Conservation (phyloP, 2,329 filamentous ascomycete species). For the Xylaria arbuscula region DNA sequence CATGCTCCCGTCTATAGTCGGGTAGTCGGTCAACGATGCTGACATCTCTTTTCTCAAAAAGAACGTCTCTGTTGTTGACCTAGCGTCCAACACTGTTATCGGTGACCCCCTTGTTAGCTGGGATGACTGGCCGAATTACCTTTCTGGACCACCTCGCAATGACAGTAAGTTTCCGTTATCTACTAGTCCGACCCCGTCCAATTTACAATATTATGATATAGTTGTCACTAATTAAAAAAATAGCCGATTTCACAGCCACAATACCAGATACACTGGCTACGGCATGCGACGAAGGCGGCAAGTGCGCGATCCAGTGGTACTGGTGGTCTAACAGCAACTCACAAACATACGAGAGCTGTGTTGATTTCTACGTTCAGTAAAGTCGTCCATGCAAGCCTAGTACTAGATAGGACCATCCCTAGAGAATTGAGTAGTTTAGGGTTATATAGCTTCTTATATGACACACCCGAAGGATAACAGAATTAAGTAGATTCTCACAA, state of each 20-base stretch:
- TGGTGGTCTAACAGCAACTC: constrained; percentile 66
- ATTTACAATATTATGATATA: not conserved
- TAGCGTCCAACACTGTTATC: constrained; percentile 59
- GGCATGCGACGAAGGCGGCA: constrained; percentile 62
- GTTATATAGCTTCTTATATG: no score
- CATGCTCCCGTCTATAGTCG: not conserved
- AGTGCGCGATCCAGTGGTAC: constrained; percentile 67
- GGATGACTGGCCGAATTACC: constrained; percentile 48
- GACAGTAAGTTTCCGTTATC: constrained; percentile 55
- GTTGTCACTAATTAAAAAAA: not conserved
- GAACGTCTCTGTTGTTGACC: constrained; percentile 63
- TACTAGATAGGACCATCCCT: no score
- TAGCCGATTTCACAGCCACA: constrained; percentile 61
- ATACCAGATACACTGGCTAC: constrained; percentile 60
- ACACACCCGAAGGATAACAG: no score
- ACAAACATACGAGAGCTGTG: constrained; percentile 72
- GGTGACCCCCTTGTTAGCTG: constrained; percentile 60
- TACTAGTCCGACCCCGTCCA: not conserved
- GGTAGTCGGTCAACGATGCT: constrained; percentile 31
- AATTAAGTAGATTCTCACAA: no score
- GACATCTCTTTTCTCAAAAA: constrained; percentile 31
- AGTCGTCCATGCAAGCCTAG: not conserved
- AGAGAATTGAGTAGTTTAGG: no score
- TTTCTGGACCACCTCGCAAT: constrained; percentile 41
- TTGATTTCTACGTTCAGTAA: constrained; percentile 61